phyloP scores from a whole-genome alignment of 176 grass and related monocot genomes.

The Echinochloa phyllopogon region DNA sequence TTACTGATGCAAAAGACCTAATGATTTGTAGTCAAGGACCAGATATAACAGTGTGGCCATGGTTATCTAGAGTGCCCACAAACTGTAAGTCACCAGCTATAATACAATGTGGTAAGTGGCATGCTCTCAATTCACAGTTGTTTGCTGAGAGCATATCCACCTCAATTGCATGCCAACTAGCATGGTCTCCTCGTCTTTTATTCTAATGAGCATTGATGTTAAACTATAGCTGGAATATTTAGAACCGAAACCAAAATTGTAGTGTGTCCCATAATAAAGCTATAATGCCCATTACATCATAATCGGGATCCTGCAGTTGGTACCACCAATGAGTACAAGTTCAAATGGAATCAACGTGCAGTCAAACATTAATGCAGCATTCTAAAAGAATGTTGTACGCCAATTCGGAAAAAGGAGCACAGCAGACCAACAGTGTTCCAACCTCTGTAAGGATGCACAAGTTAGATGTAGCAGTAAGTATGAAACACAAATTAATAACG shows the following conservation, averaged over 20 bases:
- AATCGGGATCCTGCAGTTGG: background rate
- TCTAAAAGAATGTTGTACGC: background rate
- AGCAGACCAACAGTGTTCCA: background rate
- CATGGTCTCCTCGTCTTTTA: background rate
- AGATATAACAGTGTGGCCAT: background rate
- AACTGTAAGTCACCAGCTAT: background rate
- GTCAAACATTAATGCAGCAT: background rate
- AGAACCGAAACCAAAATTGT: background rate
- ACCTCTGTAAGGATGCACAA: background rate
- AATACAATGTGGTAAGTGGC: background rate
- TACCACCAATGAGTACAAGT: background rate
- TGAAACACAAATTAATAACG: background rate
- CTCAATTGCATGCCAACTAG: background rate
- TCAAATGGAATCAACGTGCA: background rate
- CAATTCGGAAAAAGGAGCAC: background rate
- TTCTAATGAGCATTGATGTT: background rate
- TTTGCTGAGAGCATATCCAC: background rate
- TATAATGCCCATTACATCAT: conserved; percentile 1
- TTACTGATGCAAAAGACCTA: background rate
- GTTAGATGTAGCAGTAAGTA: background rate
- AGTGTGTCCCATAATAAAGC: background rate
- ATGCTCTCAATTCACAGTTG: background rate
- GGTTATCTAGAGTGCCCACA: background rate
- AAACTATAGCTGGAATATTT: background rate
- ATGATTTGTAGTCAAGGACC: background rate